Conservation (phyloP, 305 asterid species). For the Ajuga reptans region DNA sequence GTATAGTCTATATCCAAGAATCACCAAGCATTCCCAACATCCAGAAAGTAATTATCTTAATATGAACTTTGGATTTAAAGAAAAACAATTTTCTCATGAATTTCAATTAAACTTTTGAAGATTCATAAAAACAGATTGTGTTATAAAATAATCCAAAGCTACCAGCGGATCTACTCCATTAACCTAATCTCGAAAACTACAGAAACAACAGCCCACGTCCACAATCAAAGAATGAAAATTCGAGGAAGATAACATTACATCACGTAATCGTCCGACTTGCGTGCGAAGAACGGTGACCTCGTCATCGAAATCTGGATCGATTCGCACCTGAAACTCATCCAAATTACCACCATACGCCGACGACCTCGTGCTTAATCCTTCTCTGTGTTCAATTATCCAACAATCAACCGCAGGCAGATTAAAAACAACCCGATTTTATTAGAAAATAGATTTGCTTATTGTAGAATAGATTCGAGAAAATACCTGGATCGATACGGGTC, state of each 20-base stretch:
- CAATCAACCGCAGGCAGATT: neutral
- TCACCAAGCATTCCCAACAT: neutral
- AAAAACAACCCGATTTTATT: neutral
- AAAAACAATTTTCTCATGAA: neutral
- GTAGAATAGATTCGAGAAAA: neutral
- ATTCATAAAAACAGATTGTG: neutral
- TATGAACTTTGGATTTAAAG: neutral
- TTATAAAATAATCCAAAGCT: neutral
- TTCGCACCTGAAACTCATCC: slow-evolving; percentile 68
- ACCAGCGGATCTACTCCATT: neutral
- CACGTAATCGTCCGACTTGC: slow-evolving; percentile 69
- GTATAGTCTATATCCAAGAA: neutral
- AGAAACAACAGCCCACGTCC: neutral
- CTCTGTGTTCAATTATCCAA: slow-evolving; percentile 32
- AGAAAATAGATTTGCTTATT: neutral
- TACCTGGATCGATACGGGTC: slow-evolving; percentile 41
- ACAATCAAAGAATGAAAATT: neutral
- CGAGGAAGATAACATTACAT: slow-evolving; percentile 28
- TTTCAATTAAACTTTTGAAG: neutral
- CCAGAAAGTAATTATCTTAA: neutral
- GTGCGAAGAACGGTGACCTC: slow-evolving; percentile 70
- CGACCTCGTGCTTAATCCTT: slow-evolving; percentile 68
- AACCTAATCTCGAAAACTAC: neutral
- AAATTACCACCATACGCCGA: slow-evolving; percentile 38
- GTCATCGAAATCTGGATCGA: slow-evolving; percentile 69